Percentiles rank a stretch among this genome's conserved stretches.
phyloP scores from a whole-genome alignment of 257 asterid genomes.

The Galeopsis tetrahit region DNA sequence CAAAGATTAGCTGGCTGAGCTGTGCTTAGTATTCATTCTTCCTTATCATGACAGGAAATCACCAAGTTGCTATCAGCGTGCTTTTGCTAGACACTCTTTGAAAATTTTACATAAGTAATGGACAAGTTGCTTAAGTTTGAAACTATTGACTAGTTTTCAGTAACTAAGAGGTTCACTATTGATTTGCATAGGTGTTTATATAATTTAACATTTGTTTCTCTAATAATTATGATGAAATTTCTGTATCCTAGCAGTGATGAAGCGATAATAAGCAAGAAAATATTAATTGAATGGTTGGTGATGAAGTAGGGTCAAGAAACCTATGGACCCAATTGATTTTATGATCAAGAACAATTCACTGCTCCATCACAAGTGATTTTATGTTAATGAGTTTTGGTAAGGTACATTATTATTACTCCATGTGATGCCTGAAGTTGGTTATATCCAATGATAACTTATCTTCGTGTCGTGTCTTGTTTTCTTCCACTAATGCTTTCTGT shows the following conservation, averaged over 20 bases:
- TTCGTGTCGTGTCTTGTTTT: background rate
- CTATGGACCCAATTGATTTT: background rate
- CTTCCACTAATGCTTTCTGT: background rate
- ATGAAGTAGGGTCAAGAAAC: background rate
- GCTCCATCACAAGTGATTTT: background rate
- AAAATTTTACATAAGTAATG: background rate
- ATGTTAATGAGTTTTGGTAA: background rate
- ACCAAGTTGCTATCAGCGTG: background rate
- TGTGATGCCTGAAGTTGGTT: background rate
- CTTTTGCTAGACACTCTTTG: background rate
- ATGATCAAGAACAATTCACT: background rate
- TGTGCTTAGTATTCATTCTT: constrained; percentile 1
- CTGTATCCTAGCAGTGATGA: background rate
- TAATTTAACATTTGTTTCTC: background rate
- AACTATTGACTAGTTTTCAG: background rate
- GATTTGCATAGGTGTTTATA: background rate
- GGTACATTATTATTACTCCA: background rate
- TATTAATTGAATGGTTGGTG: background rate
- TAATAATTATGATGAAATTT: background rate
- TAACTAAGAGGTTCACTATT: background rate
- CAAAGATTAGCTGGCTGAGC: background rate
- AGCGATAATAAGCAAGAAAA: background rate
- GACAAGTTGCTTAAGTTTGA: background rate
- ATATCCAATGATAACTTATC: background rate
- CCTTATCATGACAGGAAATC: background rate